Evolutionary conservation across 2,329 filamentous ascomycete species (phyloP).

Genomic region (Fusarium algeriense): DNA sequence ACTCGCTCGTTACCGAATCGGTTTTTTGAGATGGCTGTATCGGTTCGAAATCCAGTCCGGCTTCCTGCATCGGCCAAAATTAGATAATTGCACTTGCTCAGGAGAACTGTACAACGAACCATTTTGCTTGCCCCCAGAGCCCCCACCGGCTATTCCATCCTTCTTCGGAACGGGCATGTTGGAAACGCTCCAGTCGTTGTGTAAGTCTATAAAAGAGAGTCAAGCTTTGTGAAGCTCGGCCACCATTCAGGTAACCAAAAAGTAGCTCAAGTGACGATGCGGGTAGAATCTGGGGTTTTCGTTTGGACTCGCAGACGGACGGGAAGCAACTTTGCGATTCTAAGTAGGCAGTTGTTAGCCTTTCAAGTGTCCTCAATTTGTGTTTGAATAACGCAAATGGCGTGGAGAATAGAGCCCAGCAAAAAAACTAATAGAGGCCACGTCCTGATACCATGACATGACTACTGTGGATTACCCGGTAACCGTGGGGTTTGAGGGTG

Average conservation of each 20-base stretch:
- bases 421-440: conserved; percentile 37
- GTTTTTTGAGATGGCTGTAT: conserved; percentile 85
- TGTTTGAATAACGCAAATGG: background rate
- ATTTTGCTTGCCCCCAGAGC: conserved; percentile 53
- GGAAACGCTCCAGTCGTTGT: conserved; percentile 37
- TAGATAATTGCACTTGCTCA: conserved; percentile 16
- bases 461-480: conserved; percentile 33
- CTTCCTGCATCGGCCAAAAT: conserved; percentile 65
- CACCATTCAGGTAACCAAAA: conserved; percentile 45
- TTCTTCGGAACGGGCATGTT: conserved; percentile 57
- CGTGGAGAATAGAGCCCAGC: conserved; percentile 1
- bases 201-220: conserved; percentile 44
- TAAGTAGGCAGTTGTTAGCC: conserved; percentile 20
- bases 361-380: conserved; percentile 13
- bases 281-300: conserved; percentile 20
- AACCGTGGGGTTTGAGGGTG: conserved; percentile 24
- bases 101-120: conserved; percentile 47
- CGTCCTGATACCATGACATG: conserved; percentile 43
- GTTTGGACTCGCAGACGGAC: conserved; percentile 32
- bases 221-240: conserved; percentile 35
- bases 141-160: conserved; percentile 52
- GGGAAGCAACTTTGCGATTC: conserved; percentile 21
- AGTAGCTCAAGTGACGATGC: conserved; percentile 34
- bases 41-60: conserved; percentile 81
- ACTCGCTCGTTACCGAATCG: conserved; percentile 77